Base-by-base conservation (phyloP, 1,139 yeast species). In the Lodderomyces oxycetoniae region DNA sequence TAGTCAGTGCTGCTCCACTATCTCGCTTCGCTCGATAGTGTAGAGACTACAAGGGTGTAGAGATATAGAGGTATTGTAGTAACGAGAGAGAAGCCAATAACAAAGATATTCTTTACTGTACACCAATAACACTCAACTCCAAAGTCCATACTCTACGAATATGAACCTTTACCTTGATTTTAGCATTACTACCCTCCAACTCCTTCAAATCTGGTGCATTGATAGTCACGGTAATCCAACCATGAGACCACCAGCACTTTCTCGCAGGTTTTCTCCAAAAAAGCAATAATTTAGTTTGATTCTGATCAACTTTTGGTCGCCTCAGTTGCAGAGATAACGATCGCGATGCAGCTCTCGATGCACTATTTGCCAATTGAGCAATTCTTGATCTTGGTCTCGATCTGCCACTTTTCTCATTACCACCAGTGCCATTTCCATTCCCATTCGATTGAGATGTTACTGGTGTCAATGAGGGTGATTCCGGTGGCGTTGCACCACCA, bases 181-280 rank as follows among this genome's bases (percentile, higher is more conserved):
- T 41, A 3, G 46, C 50, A 8, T 17, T 31, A 19, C 17, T 15
- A 13, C 44, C 39, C 12, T 37, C 35, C 32, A 75, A 58, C 6
- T 57, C 42, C 9, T 47, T 45, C 3, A 43, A 38, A 11, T 42
- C 43, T 4, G 50, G 44, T 2, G 46, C 42, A 12, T 48, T 54
- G 7, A 83, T 64, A 23, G 68, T 70, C 21, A 87, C 63, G 5
- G 71, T 73, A 14, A 78, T 64, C 31, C 68, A 63, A 30, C 77
- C 77, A 49, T 82, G 83, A 9, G 85, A 82, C 99, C 99, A 93
- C 99, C 99, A 93, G 61, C 99, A 93, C 55, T 93, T 93, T 52
- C 98, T 73, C 1, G 99, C 99, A 0, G 99, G 99, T 53, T 91
- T 91, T 43, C 96, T 74, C 98, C 98, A 93, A 55, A 93, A 93